Conservation (phyloP, 352 stramenopile species). For the Globisporangium nunn region DNA sequence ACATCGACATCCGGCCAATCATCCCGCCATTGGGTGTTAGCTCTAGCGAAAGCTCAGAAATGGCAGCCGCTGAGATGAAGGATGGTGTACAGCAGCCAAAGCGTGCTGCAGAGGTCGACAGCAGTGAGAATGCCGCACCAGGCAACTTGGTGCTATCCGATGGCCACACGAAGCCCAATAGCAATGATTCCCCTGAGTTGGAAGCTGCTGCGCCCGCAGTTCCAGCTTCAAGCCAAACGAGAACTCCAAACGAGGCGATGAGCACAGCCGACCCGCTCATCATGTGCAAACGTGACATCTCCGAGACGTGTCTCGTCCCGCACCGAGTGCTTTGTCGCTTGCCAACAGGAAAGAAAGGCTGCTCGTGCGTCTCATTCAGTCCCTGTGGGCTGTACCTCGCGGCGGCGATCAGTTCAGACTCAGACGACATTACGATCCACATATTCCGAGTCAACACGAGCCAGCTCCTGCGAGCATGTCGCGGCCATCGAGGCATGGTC, state of each 20-base stretch:
- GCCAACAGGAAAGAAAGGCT: conserved; percentile 45
- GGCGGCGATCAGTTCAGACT: conserved; percentile 25
- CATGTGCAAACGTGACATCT: conserved; percentile 23
- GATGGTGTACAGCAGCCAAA: not conserved
- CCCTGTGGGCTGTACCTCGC: conserved; percentile 45
- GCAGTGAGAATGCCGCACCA: not conserved
- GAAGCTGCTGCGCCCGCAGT: not conserved
- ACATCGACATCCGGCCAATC: conserved; percentile 7
- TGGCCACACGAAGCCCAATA: not conserved
- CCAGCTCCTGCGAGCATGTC: conserved; percentile 24
- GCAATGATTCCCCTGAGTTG: not conserved
- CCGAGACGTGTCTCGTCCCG: conserved; percentile 49
- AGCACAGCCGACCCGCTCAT: conserved; percentile 14
- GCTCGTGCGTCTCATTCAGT: conserved; percentile 54
- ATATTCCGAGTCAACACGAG: conserved; percentile 40
- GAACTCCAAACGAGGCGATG: conserved; percentile 2
- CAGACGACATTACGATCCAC: conserved; percentile 33
- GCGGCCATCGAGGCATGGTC: conserved; percentile 47
- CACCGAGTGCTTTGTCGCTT: conserved; percentile 48
- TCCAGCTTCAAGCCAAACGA: not conserved
- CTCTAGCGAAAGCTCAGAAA: not conserved
- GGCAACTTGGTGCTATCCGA: not conserved
- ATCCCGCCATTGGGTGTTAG: conserved; percentile 5
- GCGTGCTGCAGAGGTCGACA: not conserved
- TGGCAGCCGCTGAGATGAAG: not conserved